Evolutionary conservation across 2,329 filamentous ascomycete species (phyloP).

Genomic region (Helicocarpus griseus): DNA sequence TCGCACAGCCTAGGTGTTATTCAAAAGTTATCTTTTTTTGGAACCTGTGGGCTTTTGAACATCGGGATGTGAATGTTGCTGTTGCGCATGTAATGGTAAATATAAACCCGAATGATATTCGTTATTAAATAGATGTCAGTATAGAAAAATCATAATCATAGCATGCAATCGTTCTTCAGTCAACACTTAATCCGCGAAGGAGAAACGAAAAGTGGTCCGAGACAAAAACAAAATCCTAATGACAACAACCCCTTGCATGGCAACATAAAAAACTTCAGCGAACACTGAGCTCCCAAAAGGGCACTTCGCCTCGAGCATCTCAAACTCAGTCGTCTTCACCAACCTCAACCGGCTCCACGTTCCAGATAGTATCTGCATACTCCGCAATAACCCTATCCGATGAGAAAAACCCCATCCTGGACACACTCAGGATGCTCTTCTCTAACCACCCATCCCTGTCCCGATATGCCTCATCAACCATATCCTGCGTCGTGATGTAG

Average conservation of each 20-base stretch:
- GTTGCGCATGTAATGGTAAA: not conserved
- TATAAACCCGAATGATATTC: not conserved
- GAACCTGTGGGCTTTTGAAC: not conserved
- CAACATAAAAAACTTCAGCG: no score
- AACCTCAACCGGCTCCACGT: constrained; percentile 65
- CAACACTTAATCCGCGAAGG: no score
- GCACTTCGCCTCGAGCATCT: not conserved
- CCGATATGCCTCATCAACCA: constrained; percentile 86
- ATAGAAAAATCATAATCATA: not conserved
- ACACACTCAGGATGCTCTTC: constrained; percentile 80
- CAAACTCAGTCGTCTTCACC: not conserved
- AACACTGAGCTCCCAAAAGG: no score
- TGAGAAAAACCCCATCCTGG: constrained; percentile 95
- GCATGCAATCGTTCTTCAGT: not conserved
- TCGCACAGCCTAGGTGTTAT: not conserved
- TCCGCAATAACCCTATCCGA: constrained; percentile 93
- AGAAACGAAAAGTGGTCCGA: not conserved
- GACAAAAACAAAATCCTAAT: no score
- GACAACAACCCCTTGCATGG: no score
- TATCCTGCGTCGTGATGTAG: constrained; percentile 80
- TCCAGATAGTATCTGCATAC: constrained; percentile 97
- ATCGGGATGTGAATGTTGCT: not conserved
- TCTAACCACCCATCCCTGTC: constrained; percentile 88
- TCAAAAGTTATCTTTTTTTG: not conserved
- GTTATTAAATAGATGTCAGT: not conserved